Evolutionary conservation across 2,329 filamentous ascomycete species (phyloP), one percentile per base, ranked within the genome.

Genomic region (Hortaea werneckii): DNA sequence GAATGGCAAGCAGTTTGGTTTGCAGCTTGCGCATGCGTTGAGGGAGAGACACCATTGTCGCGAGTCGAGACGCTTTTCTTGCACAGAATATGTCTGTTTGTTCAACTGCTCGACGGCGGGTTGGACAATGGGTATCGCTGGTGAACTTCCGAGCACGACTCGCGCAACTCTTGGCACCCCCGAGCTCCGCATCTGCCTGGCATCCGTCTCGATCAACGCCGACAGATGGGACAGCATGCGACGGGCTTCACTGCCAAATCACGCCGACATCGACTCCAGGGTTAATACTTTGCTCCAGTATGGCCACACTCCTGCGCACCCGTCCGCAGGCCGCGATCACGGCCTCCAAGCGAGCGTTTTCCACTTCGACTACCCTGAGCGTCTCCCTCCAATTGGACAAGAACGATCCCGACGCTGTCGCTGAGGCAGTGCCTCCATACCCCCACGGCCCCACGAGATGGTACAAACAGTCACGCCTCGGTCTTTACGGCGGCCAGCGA

Each of bases 401-500:
- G 29, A 63, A 62, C 53, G 53, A 61, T 47, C 40, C 56, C 4
- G 53, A 61, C 40, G 53, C 54, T 26, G 49, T 62, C 32, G 58
- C 58, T 35, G 60, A 59, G 38, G 54, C 51, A 26, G 45, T 68
- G 7, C 72, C 72, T 13, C 55, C 63, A 42, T 92, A 92, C 65
- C 86, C 86, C 1, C 82, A 85, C 67, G 85, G 85, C 41, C 75
- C 77, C 44, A 77, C 82, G 46, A 71, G 64, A 51, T 70, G 81
- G 54, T 92, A 85, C 75, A 89, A 90, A 69, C 86, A 92, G 67
- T 81, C 82, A 56, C 86, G 88, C 71, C 74, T 52, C 27, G 64
- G 64, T 29, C 59, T 66, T 11, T 66, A 66, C 52, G 86, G 82
- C 56, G 68, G 68, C 37, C 72, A 79, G 52, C 79, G 79, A 59